A percentile compares a stretch with the other conserved stretches of the same genome.
phyloP scores from a whole-genome alignment of 345 rosid species.

The Eucalyptus curtisii region DNA sequence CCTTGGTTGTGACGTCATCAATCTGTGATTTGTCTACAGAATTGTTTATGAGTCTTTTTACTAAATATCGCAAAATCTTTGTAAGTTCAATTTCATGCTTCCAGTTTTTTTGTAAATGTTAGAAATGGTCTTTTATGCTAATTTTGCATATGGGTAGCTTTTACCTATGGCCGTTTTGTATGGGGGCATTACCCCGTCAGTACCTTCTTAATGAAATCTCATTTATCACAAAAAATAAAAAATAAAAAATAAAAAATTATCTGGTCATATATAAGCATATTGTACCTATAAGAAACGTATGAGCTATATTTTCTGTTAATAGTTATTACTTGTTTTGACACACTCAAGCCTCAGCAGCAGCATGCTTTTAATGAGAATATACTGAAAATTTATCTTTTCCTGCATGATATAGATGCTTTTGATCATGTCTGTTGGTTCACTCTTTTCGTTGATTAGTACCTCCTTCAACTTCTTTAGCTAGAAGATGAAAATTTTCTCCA shows the following conservation, averaged over 20 bases:
- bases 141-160: not conserved
- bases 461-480: not conserved
- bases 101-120: not conserved
- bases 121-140: not conserved
- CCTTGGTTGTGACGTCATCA: not conserved
- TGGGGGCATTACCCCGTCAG: not conserved
- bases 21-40: not conserved
- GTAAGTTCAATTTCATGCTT: not conserved
- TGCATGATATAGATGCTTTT: not conserved
- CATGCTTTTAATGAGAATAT: not conserved
- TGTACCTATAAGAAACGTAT: not conserved
- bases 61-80: not conserved
- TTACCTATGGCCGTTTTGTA: not conserved
- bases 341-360: not conserved
- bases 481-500: not conserved
- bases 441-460: not conserved
- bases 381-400: not conserved
- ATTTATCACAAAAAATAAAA: not conserved
- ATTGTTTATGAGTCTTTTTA: not conserved
- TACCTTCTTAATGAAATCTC: not conserved
- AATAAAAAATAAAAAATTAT: not conserved
- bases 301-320: not conserved
- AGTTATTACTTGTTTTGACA: not conserved
- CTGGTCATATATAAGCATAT: not conserved
- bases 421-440: not conserved